phyloP scores from a whole-genome alignment of 2,329 filamentous ascomycete genomes.

The Diaporthe ilicicola region DNA sequence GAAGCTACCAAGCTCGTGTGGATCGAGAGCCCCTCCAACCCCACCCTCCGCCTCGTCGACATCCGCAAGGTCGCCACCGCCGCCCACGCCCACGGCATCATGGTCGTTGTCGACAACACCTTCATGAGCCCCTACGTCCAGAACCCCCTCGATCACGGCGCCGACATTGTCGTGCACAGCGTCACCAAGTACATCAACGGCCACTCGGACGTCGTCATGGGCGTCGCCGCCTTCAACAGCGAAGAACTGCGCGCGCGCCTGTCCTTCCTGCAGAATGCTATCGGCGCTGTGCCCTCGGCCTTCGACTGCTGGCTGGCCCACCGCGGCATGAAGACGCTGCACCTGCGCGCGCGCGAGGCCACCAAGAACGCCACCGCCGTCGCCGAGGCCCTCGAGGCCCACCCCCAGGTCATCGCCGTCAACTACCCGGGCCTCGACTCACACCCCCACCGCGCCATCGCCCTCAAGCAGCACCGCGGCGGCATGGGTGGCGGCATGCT shows the following conservation, averaged over 20 bases:
- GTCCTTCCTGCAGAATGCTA: conserved; percentile 94
- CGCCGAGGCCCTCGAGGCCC: conserved; percentile 79
- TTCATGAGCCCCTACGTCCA: conserved; percentile 97
- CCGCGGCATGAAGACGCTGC: conserved; percentile 94
- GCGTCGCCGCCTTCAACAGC: conserved; percentile 93
- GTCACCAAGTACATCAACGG: conserved; percentile 99
- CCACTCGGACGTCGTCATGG: conserved; percentile 97
- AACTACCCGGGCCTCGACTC: conserved; percentile 94
- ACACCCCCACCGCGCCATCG: conserved; percentile 86
- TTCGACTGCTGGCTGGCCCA: conserved; percentile 99
- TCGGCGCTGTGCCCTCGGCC: conserved; percentile 90
- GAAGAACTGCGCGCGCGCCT: conserved; percentile 80
- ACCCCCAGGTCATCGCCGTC: conserved; percentile 84
- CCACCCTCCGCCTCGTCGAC: conserved; percentile 91
- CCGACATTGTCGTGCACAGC: conserved; percentile 95
- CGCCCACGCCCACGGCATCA: conserved; percentile 87
- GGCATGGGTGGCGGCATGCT: conserved; percentile 98
- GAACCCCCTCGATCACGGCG: conserved; percentile 93
- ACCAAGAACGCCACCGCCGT: conserved; percentile 82
- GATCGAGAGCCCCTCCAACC: conserved; percentile 97
- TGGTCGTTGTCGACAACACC: conserved; percentile 99
- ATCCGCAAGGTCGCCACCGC: conserved; percentile 84
- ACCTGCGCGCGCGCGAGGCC: conserved; percentile 88
- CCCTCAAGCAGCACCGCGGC: conserved; percentile 89
- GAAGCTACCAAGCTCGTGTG: conserved; percentile 93